Evolutionary conservation across 768 basidiomycete species (phyloP), one percentile per base, ranked within the genome.

Genomic region (Podaxis mareebaensis): DNA sequence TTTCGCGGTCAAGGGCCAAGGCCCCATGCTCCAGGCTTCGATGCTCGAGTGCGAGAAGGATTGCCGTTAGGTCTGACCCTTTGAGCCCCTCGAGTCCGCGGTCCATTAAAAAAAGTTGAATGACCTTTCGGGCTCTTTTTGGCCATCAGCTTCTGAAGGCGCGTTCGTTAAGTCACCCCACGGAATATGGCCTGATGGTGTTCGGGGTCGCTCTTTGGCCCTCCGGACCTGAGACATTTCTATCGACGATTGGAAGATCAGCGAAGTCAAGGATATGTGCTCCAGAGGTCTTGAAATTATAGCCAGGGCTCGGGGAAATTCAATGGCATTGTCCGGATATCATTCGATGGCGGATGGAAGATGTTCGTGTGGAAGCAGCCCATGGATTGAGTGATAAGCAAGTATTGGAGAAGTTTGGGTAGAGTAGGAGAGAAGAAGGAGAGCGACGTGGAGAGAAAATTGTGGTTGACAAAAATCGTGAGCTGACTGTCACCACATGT

Each of bases 171-270:
- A 33, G 36, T 38, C 61, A 28, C 53, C 42, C 36, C 53, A 56
- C n/a, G 53, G 61, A 15, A 55, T 26, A 26, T 62, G 61, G 24
- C 38, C 30, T n/a, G 61, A 53, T 20, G 61, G 61, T 11, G 61
- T 22, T 36, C 55, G 44, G 28, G 42, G 53, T 24, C 20, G 53
- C 20, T 55, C 61, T 53, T 55, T 55, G 53, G 40, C 42, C 53
- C 33, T 62, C 55, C 33, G 20, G 10, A 55, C 33, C 13, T 55
- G 33, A 55, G 61, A 38, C 30, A 55, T 22, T 22, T 55, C 8
- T n/a, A 13, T 46, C n/a, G 17, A 44, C 2, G 20, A 33, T 33
- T 10, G 33, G 33, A 33, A 10, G 33, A 33, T 8, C 33, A 33
- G 33, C 33, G 10, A 33, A 10, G 10, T 20, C 17, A 6, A 46